Percentiles rank a stretch among this genome's conserved stretches.
These are phyloP conservation scores for Mycena albidolilacea DNA, from an alignment of 768 basidiomycete species.

Conservation along the genomic window DNA sequence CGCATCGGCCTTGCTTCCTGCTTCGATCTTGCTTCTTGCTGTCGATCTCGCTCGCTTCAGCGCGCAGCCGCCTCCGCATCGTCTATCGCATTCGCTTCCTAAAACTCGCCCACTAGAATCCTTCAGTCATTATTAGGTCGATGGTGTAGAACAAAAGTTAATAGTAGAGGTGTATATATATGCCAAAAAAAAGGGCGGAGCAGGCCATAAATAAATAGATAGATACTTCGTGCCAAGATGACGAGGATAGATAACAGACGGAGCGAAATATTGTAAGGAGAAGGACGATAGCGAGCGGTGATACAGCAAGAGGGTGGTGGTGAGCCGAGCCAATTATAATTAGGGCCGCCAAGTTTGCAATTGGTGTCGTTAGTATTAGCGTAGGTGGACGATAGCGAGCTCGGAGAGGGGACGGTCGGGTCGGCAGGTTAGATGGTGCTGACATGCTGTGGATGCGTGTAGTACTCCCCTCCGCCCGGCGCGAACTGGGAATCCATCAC, in stretches of 20 bases:
- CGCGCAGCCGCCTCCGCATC: too few species aligned
- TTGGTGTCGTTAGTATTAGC: neutral
- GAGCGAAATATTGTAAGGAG: constrained; percentile 15
- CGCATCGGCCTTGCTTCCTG: too few species aligned
- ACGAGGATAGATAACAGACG: neutral
- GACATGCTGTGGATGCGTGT: constrained; percentile 41
- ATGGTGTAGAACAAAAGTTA: constrained; percentile 34
- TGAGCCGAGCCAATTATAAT: neutral
- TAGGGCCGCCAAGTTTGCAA: neutral
- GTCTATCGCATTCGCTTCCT: too few species aligned
- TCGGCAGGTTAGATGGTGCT: constrained; percentile 35
- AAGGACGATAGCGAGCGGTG: constrained; percentile 3
- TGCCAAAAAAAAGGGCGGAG: constrained; percentile 4
- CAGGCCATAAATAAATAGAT: constrained; percentile 34
- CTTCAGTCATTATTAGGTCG: constrained; percentile 33
- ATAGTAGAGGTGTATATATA: constrained; percentile 32
- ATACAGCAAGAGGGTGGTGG: neutral
- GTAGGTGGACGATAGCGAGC: constrained; percentile 2
- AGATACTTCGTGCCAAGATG: constrained; percentile 2
- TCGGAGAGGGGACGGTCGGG: neutral
- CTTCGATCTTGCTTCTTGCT: too few species aligned
- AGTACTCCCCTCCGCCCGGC: constrained; percentile 25
- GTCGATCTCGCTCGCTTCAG: too few species aligned
- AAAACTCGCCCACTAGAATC: constrained; percentile 1
- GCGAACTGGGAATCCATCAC: constrained; percentile 30